Conservation (phyloP, 306 rosid genomes). For the Clitoria ternatea region DNA sequence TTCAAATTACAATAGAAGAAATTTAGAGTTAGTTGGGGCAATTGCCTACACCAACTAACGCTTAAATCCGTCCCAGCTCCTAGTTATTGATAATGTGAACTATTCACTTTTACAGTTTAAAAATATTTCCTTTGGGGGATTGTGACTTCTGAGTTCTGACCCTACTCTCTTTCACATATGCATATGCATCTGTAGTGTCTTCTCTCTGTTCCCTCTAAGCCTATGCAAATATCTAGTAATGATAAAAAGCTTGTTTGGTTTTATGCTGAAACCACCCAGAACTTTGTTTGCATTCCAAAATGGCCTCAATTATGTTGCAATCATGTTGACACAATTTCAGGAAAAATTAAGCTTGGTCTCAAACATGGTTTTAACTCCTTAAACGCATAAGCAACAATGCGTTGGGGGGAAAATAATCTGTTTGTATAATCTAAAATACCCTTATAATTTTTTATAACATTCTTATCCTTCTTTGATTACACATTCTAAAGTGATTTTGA, state of each 20-base stretch:
- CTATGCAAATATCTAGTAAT: not conserved
- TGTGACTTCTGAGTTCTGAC: conserved; percentile 20
- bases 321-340: not conserved
- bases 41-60: too few species aligned
- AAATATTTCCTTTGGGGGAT: conserved; percentile 6
- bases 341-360: not conserved
- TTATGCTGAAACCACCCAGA: not conserved
- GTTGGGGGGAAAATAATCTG: not conserved
- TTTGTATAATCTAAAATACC: not conserved
- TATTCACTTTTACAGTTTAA: not conserved
- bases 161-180: not conserved
- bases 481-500: not conserved
- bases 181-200: not conserved
- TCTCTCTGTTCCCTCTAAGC: not conserved
- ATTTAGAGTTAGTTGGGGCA: too few species aligned
- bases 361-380: not conserved
- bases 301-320: not conserved
- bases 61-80: too few species aligned
- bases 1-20: too few species aligned
- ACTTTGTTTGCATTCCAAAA: not conserved
- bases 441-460: not conserved
- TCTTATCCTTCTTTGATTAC: not conserved
- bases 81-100: not conserved
- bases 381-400: not conserved
- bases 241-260: not conserved